These are phyloP conservation scores for Ecytonucleospora hepatopenaei DNA, from an alignment of 371 early-diverging fungal genomes.

Conservation along the genomic window DNA sequence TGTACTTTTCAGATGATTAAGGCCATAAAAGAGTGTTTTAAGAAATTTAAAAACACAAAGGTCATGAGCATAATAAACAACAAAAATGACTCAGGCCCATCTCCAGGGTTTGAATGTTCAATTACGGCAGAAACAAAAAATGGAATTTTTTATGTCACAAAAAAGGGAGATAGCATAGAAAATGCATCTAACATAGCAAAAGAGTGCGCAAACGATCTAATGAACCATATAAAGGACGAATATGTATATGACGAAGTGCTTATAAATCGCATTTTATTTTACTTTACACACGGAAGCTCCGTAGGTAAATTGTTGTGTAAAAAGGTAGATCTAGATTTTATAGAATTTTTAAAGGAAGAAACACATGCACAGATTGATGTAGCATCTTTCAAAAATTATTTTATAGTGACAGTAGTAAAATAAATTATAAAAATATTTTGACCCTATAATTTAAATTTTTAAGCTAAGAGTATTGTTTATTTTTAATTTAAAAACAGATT, in stretches of 20 bases:
- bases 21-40: constrained; percentile 68
- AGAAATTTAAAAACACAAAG: constrained; percentile 80
- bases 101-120: constrained; percentile 40
- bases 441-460: too few relatives aligned
- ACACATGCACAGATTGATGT: too few relatives aligned
- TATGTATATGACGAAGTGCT: constrained; percentile 33
- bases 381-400: too few relatives aligned
- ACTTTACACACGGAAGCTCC: constrained; percentile 17
- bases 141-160: constrained; percentile 29
- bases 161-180: background rate
- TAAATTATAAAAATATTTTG: too few relatives aligned
- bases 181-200: constrained; percentile 19
- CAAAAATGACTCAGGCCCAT: constrained; percentile 73
- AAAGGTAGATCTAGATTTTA: background rate
- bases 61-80: constrained; percentile 85
- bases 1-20: constrained; percentile 79
- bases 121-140: constrained; percentile 38
- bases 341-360: constrained; percentile 1
- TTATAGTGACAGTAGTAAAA: too few relatives aligned
- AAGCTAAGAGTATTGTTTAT: too few relatives aligned
- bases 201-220: constrained; percentile 3
- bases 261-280: constrained; percentile 9
- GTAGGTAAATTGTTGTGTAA: constrained; percentile 20
- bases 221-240: constrained; percentile 22
- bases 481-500: too few relatives aligned